phyloP scores from a whole-genome alignment of 371 early-diverging fungal species.

The Apophysomyces elegans region DNA sequence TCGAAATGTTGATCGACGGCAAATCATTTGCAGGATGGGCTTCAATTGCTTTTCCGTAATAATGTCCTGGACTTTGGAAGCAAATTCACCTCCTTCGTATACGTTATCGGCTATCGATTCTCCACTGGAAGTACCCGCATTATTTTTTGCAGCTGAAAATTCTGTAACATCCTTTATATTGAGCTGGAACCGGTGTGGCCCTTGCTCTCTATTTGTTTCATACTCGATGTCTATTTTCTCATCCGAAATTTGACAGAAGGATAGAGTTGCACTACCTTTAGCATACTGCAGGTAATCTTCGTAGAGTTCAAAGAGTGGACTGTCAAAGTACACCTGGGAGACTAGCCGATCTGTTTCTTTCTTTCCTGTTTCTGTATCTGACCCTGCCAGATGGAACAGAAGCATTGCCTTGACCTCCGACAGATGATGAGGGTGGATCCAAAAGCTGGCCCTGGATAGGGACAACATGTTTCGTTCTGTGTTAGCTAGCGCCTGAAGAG shows the following conservation, averaged over 20 bases:
- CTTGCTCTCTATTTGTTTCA: conserved; percentile 4
- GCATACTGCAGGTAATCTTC: conserved; percentile 23
- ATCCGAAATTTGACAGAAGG: neutral
- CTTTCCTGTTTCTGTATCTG: conserved; percentile 9
- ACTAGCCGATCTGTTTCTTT: neutral
- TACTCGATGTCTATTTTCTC: conserved; percentile 14
- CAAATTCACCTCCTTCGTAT: conserved; percentile 64
- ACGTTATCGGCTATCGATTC: conserved; percentile 63
- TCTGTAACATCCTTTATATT: neutral
- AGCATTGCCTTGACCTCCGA: conserved; percentile 24
- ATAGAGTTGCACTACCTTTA: conserved; percentile 16
- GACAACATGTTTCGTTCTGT: conserved; percentile 61
- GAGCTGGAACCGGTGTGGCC: conserved; percentile 2
- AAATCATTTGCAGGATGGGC: conserved; percentile 17
- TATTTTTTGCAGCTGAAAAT: no score
- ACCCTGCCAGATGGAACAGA: conserved; percentile 20
- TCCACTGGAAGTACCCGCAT: neutral
- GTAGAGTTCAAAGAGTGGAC: conserved; percentile 16
- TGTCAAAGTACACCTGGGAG: conserved; percentile 25
- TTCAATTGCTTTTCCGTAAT: neutral
- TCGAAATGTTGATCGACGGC: conserved; percentile 20
- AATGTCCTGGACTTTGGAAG: neutral
- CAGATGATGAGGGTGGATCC: conserved; percentile 27
- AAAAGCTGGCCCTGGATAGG: conserved; percentile 10
- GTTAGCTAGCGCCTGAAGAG: conserved; percentile 78